A percentile compares a stretch with the other conserved stretches of the same genome.
phyloP scores from a whole-genome alignment of 169 alveolate species.

The Plasmodium inui region DNA sequence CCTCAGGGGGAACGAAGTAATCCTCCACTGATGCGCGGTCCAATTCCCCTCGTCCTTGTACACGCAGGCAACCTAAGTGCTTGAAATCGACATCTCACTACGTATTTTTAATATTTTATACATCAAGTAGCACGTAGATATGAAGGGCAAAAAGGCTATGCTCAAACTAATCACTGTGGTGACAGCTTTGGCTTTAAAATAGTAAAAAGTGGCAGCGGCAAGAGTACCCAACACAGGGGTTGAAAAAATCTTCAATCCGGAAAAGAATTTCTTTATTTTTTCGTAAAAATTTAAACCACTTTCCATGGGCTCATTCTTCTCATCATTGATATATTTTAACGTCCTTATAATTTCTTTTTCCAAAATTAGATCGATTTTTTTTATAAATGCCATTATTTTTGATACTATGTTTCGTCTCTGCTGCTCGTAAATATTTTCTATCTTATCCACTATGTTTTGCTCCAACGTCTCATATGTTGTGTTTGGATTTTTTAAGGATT shows the following conservation, averaged over 20 bases:
- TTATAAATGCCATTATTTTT: constrained; percentile 12
- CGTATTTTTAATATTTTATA: constrained; percentile 27
- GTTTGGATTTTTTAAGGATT: neutral
- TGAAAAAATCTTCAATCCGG: constrained; percentile 23
- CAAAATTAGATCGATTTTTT: constrained; percentile 25
- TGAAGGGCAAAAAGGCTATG: neutral
- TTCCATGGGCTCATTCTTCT: constrained; percentile 24
- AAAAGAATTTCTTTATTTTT: constrained; percentile 13
- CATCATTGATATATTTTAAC: constrained; percentile 24
- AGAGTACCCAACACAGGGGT: constrained; percentile 35
- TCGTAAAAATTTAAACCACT: constrained; percentile 32
- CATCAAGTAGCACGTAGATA: neutral
- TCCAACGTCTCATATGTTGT: neutral
- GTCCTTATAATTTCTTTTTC: constrained; percentile 36
- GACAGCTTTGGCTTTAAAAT: constrained; percentile 19
- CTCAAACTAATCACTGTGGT: neutral
- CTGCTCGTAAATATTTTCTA: constrained; percentile 22
- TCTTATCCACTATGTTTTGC: constrained; percentile 15
- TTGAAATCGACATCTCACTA: neutral
- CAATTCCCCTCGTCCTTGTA: neutral
- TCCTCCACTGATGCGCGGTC: neutral
- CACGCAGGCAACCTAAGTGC: neutral
- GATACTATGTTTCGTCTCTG: neutral
- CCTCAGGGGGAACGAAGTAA: neutral
- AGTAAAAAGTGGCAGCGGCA: neutral